Conservation (phyloP, 768 basidiomycete genomes). For the Cystoderma amianthinum region DNA sequence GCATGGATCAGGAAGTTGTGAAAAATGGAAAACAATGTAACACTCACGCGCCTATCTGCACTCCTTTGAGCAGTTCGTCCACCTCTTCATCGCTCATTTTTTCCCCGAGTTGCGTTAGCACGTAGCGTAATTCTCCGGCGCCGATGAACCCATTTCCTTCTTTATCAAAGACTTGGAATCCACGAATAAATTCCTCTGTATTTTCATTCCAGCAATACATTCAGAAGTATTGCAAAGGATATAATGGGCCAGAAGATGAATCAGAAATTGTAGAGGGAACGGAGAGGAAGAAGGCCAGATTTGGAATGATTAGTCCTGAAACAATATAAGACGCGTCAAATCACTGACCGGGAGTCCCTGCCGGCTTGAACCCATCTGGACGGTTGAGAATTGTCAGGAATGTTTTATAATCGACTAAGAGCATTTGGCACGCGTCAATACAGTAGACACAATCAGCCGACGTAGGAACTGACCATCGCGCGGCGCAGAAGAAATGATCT, state of each 20-base stretch:
- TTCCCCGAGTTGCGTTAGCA: slow-evolving; percentile 94
- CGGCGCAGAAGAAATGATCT: slow-evolving; percentile 67
- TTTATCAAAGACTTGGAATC: slow-evolving; percentile 98
- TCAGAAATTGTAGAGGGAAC: too few species aligned
- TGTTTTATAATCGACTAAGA: slow-evolving; percentile 82
- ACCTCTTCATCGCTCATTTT: slow-evolving; percentile 98
- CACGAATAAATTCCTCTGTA: slow-evolving; percentile 96
- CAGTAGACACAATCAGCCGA: background rate
- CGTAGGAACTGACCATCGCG: slow-evolving; percentile 67
- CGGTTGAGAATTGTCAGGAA: slow-evolving; percentile 91
- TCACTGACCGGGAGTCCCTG: slow-evolving; percentile 87
- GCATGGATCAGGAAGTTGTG: background rate
- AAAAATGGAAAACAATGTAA: background rate
- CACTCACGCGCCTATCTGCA: slow-evolving; percentile 82
- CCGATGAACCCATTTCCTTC: slow-evolving; percentile 90
- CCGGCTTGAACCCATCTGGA: slow-evolving; percentile 95
- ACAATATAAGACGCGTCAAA: too few species aligned
- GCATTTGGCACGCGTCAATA: background rate
- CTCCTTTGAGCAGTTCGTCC: slow-evolving; percentile 94
- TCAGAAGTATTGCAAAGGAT: background rate
- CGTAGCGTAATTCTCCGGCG: slow-evolving; percentile 87
- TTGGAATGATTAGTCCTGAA: too few species aligned
- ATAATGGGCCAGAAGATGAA: background rate
- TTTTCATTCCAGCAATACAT: background rate
- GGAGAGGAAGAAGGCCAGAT: too few species aligned